Percentiles rank a stretch among this genome's conserved stretches.
phyloP scores from a whole-genome alignment of 2,329 filamentous ascomycete genomes.

The Trichoderma koningii region DNA sequence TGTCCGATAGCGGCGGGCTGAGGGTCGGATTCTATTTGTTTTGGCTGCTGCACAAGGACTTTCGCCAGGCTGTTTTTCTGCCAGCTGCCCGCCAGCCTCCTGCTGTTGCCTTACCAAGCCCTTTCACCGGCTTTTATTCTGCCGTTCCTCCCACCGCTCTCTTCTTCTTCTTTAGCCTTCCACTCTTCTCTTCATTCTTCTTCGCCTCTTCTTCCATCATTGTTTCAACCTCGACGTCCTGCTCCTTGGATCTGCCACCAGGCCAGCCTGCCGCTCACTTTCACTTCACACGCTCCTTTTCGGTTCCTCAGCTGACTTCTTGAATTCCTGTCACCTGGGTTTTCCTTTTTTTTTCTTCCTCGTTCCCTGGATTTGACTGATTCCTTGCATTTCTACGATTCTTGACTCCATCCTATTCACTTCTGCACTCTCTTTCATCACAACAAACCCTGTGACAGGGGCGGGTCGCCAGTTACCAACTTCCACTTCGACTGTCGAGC shows the following conservation, averaged over 20 bases:
- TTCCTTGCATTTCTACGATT: slow-evolving; percentile 4
- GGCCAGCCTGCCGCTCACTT: slow-evolving; percentile 22
- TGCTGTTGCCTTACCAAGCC: not conserved
- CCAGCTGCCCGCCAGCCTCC: slow-evolving; percentile 3
- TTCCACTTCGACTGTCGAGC: slow-evolving; percentile 7
- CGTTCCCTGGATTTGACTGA: not conserved
- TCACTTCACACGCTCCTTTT: slow-evolving; percentile 16
- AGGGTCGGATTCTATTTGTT: not conserved
- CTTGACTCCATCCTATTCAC: slow-evolving; percentile 9
- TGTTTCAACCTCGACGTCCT: slow-evolving; percentile 29
- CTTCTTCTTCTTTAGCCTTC: slow-evolving; percentile 7
- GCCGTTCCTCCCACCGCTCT: slow-evolving; percentile 13
- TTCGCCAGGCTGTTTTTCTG: not conserved
- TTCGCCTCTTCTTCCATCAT: slow-evolving; percentile 27
- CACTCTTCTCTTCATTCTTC: slow-evolving; percentile 7
- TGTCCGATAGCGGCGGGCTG: too few relatives aligned
- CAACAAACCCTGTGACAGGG: not conserved
- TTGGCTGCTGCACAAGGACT: not conserved
- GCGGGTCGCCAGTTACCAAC: not conserved
- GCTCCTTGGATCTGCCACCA: slow-evolving; percentile 26
- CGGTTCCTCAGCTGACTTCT: slow-evolving; percentile 26
- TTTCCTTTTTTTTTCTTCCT: not conserved
- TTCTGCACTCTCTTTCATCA: slow-evolving; percentile 1
- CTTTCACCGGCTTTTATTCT: slow-evolving; percentile 26
- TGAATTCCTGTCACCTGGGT: slow-evolving; percentile 4